Base-by-base conservation (phyloP, 768 basidiomycete species). In the Neoboletus brunneissimus region DNA sequence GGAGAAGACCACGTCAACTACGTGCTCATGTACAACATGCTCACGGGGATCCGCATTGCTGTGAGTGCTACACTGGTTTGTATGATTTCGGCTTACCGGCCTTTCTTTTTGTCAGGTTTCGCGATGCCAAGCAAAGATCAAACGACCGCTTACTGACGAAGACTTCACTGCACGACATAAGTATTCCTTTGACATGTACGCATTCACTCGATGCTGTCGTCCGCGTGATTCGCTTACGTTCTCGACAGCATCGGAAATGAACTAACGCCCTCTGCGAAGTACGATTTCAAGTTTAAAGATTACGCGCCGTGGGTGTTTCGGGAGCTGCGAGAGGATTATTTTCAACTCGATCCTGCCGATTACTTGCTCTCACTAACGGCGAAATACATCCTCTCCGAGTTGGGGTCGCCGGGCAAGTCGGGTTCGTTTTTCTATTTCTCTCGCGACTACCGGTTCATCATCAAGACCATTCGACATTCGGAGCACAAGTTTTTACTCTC, bases 231-330 rank as follows among this genome's bases (percentile, higher is more conserved):
- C 10, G 35, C 59, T 64, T 15, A 65, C 25, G 25, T 59, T 50
- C 44, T 48, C 22, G 40, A 31, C 65, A 95, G 93, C 62, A 82
- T 97, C 66, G 97, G 97, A 22, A 98, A 99, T 72, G 97, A 99
- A 75, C 80, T 99, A 25, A 98, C 97, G 13, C 97, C 97, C 0
- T 97, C 94, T 0, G 95, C 96, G 5, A 89, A 88, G 76, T 99
- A 99, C 75, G 97, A 98, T 72, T 98, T 98, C 82, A 99, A 99
- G 74, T 98, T 98, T 81, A 98, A 98, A 73, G 96, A 99, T 70
- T 99, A 98, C 71, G 94, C 95, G 0, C 96, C 97, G 0, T 97
- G 91, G 89, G 91, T 98, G 4, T 99, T 99, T 74, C 91, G 96
- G 27, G 90, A 93, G 53, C 78, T 99, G 15, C 88, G 97, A 31